Percentiles rank a stretch among this genome's conserved stretches.
These are phyloP conservation scores for Thermomucor indicae-seudaticae DNA, from an alignment of 371 early-diverging fungal genomes.

Conservation along the genomic window DNA sequence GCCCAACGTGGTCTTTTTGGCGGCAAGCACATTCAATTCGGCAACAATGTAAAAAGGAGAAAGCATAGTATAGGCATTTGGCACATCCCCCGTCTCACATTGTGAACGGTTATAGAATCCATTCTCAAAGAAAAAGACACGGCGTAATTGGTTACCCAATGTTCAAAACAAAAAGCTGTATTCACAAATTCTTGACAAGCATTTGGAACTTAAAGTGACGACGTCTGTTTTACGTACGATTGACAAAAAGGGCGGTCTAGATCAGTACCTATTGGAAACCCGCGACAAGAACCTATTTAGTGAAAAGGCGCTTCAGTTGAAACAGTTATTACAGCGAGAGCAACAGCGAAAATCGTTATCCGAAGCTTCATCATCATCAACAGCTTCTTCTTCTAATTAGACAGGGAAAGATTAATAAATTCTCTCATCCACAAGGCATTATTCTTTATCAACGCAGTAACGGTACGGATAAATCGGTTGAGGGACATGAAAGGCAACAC, in stretches of 20 bases:
- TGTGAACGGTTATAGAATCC: conserved; percentile 32
- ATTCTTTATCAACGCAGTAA: too few species aligned
- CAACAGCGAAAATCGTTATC: conserved; percentile 4
- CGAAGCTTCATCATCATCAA: neutral
- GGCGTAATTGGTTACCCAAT: conserved; percentile 82
- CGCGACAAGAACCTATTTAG: conserved; percentile 61
- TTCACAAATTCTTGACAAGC: conserved; percentile 60
- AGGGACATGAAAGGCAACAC: neutral
- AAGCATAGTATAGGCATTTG: too few species aligned
- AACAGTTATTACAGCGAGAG: conserved; percentile 11
- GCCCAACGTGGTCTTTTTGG: conserved; percentile 63
- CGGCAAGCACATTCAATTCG: conserved; percentile 70
- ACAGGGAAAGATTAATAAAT: too few species aligned
- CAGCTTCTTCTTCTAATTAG: neutral
- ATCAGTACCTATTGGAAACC: conserved; percentile 71
- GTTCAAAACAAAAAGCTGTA: conserved; percentile 68
- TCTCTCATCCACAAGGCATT: too few species aligned
- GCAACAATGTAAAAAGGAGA: conserved; percentile 65
- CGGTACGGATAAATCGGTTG: neutral
- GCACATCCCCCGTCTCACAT: neutral
- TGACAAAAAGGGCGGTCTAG: conserved; percentile 85
- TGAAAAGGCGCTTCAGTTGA: conserved; percentile 48
- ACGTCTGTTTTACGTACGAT: conserved; percentile 74
- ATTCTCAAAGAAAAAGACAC: conserved; percentile 75
- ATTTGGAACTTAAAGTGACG: conserved; percentile 63